Evolutionary conservation across 2,329 filamentous ascomycete genomes (phyloP).

Genomic region (Apiospora marii): DNA sequence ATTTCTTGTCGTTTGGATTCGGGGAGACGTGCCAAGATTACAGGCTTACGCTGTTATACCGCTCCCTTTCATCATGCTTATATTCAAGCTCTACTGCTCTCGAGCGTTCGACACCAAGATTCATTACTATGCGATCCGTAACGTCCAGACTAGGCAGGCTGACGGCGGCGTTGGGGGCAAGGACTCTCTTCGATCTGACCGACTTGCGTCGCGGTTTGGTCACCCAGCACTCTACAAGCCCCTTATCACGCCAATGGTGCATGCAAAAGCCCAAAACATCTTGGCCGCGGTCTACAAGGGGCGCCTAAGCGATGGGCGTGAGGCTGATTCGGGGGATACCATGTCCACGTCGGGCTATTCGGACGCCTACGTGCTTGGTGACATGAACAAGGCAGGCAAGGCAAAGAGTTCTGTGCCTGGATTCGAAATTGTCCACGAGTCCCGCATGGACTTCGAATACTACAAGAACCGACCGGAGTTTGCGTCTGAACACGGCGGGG

Average conservation of each 20-base stretch:
- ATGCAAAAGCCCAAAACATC: constrained; percentile 86
- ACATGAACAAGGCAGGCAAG: constrained; percentile 72
- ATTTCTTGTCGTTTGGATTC: constrained; percentile 77
- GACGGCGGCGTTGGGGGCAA: constrained; percentile 56
- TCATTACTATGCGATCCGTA: constrained; percentile 78
- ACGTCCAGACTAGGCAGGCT: constrained; percentile 53
- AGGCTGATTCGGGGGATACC: constrained; percentile 62
- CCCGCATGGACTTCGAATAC: constrained; percentile 86
- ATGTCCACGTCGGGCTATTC: constrained; percentile 76
- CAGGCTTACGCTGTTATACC: constrained; percentile 76
- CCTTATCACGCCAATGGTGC: constrained; percentile 93
- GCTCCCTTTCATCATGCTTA: constrained; percentile 78
- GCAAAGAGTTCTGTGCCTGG: constrained; percentile 62
- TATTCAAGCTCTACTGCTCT: constrained; percentile 87
- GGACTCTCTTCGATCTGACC: constrained; percentile 67
- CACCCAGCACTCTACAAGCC: constrained; percentile 91
- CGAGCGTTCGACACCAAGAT: constrained; percentile 79
- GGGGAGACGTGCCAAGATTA: constrained; percentile 65
- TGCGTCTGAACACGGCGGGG: constrained; percentile 84
- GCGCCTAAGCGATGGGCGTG: constrained; percentile 73
- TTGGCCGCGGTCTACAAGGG: constrained; percentile 88
- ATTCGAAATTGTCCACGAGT: constrained; percentile 90
- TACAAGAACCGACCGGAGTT: constrained; percentile 93
- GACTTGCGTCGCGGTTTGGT: constrained; percentile 80
- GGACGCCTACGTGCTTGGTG: constrained; percentile 80